These are phyloP conservation scores for Petasospora fabianii DNA, from an alignment of 1,139 yeast species.

Conservation along the genomic window DNA sequence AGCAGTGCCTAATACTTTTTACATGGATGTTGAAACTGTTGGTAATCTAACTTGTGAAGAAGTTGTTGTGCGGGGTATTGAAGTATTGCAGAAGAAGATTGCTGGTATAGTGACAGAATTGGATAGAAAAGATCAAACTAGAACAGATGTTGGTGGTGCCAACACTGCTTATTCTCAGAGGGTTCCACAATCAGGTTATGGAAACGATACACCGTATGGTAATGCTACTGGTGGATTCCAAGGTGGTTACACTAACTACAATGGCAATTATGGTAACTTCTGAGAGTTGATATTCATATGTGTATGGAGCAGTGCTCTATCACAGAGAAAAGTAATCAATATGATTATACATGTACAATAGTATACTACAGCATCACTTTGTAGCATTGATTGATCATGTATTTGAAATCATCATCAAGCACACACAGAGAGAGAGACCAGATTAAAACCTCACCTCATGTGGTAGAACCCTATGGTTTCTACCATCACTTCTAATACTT, in stretches of 20 bases:
- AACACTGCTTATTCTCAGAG: slow-evolving; percentile 5
- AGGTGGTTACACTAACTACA: too few relatives aligned
- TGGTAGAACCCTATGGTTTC: slow-evolving; percentile 55
- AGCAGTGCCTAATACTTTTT: slow-evolving; percentile 78
- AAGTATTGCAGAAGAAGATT: slow-evolving; percentile 80
- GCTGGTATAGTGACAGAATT: slow-evolving; percentile 86
- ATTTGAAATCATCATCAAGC: too few relatives aligned
- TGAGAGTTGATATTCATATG: too few relatives aligned
- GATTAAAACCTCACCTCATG: slow-evolving; percentile 41
- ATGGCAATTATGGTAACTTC: too few relatives aligned
- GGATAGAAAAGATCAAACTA: slow-evolving; percentile 45
- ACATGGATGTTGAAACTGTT: slow-evolving; percentile 87
- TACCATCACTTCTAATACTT: slow-evolving; percentile 58
- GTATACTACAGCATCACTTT: too few relatives aligned
- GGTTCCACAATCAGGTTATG: neutral
- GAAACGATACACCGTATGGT: slow-evolving; percentile 7
- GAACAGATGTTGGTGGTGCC: slow-evolving; percentile 43
- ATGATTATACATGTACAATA: too few relatives aligned
- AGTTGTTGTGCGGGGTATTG: slow-evolving; percentile 79
- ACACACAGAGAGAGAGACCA: too few relatives aligned
- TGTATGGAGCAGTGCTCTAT: too few relatives aligned
- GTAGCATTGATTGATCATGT: too few relatives aligned
- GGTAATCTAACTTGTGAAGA: slow-evolving; percentile 88
- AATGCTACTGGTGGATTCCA: slow-evolving; percentile 9
- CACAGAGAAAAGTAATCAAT: too few relatives aligned